A percentile compares a stretch with the other conserved stretches of the same genome.
Conservation (phyloP, 441 rosid genomes). For the Cnidoscolus chayamansa region DNA sequence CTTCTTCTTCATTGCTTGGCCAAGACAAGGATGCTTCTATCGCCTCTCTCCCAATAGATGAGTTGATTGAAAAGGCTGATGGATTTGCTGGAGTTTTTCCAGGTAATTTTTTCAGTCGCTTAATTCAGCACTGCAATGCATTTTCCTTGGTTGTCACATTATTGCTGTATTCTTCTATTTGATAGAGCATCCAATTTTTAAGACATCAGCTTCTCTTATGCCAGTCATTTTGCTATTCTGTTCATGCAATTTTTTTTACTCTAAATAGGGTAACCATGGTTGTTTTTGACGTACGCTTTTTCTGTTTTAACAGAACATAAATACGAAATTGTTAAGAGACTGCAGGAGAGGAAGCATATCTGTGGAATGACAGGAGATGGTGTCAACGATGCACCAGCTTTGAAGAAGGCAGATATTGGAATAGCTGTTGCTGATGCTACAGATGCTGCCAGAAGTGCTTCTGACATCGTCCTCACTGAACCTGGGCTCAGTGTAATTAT, state of each 20-base stretch:
- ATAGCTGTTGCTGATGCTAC: constrained; percentile 93
- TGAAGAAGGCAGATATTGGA: constrained; percentile 89
- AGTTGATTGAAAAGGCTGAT: constrained; percentile 84
- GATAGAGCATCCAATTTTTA: not conserved
- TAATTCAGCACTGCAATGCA: not conserved
- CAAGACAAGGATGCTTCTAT: constrained; percentile 69
- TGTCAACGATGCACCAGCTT: constrained; percentile 90
- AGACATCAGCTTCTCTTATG: not conserved
- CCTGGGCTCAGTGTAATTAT: constrained; percentile 86
- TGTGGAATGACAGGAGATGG: constrained; percentile 98
- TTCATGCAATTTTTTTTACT: not conserved
- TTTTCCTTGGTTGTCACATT: not conserved
- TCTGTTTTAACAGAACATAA: constrained; percentile 53
- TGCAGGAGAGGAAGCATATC: constrained; percentile 83
- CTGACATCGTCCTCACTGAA: constrained; percentile 89
- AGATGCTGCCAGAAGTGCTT: constrained; percentile 87
- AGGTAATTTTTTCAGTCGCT: constrained; percentile 34
- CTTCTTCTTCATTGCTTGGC: constrained; percentile 81
- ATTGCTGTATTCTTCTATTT: not conserved
- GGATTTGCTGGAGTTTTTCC: constrained; percentile 95
- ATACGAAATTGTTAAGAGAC: constrained; percentile 76
- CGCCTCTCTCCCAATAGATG: constrained; percentile 71
- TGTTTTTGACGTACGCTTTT: not conserved
- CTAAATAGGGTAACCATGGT: not conserved
- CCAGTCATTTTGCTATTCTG: not conserved